A percentile compares a stretch with the other conserved stretches of the same genome.
phyloP scores from a whole-genome alignment of 2,329 filamentous ascomycete genomes.

The Nemania sp. region DNA sequence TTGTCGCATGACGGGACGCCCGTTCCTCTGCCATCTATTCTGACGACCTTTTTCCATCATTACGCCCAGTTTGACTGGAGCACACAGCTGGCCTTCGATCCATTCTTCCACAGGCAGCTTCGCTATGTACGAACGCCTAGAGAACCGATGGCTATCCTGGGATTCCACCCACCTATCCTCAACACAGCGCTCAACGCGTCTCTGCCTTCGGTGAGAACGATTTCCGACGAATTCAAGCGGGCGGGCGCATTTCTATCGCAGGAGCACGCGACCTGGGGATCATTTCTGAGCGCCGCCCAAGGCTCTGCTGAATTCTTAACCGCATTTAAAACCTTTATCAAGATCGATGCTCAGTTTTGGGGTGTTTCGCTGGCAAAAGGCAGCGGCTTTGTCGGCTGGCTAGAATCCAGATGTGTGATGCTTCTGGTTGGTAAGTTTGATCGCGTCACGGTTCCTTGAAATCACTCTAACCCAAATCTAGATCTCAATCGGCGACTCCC shows the following conservation, averaged over 20 bases:
- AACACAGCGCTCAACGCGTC: conserved; percentile 64
- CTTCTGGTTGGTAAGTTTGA: conserved; percentile 59
- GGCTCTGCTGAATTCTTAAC: conserved; percentile 55
- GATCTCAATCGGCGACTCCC: conserved; percentile 61
- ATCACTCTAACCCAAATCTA: conserved; percentile 34
- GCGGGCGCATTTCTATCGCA: conserved; percentile 49
- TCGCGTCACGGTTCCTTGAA: not conserved
- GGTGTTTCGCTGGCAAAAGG: conserved; percentile 59
- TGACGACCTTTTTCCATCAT: conserved; percentile 65
- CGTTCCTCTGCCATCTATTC: conserved; percentile 54
- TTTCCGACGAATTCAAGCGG: conserved; percentile 56
- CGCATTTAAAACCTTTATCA: conserved; percentile 59
- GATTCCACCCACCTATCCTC: conserved; percentile 63
- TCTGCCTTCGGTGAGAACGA: conserved; percentile 53
- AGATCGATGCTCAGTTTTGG: conserved; percentile 69
- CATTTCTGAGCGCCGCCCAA: conserved; percentile 43
- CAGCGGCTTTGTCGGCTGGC: conserved; percentile 62
- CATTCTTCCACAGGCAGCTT: conserved; percentile 58
- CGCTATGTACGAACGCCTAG: conserved; percentile 59
- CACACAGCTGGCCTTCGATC: conserved; percentile 59
- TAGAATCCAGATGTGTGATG: conserved; percentile 63
- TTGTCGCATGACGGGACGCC: conserved; percentile 45
- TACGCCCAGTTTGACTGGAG: conserved; percentile 66
- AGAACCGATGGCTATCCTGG: conserved; percentile 67
- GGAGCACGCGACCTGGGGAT: conserved; percentile 48